These are phyloP conservation scores for Kodamaea lidongshanica DNA, from an alignment of 805 yeast species.

Conservation along the genomic window DNA sequence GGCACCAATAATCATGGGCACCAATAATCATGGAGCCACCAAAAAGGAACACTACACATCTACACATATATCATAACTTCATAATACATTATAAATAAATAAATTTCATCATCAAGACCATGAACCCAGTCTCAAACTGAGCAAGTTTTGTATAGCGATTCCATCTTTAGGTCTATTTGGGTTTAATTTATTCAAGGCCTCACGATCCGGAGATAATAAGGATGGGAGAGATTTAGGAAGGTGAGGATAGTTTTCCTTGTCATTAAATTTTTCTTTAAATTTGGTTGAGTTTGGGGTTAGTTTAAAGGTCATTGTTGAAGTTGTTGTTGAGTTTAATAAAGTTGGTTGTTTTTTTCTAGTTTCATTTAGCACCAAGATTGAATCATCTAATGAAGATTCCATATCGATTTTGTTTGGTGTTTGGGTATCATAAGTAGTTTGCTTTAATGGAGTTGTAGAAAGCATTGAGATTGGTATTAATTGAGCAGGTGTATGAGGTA, in stretches of 20 bases:
- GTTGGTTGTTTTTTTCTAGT: conserved; percentile 33
- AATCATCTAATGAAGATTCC: conserved; percentile 14
- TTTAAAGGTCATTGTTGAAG: conserved; percentile 32
- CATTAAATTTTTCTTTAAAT: conserved; percentile 22
- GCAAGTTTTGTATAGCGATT: conserved; percentile 29
- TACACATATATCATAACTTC: conserved; percentile 4
- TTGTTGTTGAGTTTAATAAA: conserved; percentile 21
- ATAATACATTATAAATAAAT: conserved; percentile 1
- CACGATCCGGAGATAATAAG: conserved; percentile 8
- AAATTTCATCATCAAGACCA: conserved; percentile 16
- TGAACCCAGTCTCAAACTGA: conserved; percentile 32
- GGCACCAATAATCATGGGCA: too few relatives aligned
- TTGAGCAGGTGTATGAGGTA: neutral
- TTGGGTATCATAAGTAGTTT: neutral
- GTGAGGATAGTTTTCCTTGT: conserved; percentile 18
- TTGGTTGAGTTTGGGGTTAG: conserved; percentile 24
- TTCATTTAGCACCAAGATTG: conserved; percentile 17
- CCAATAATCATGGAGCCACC: too few relatives aligned
- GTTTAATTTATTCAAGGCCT: conserved; percentile 22
- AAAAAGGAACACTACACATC: too few relatives aligned
- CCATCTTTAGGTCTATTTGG: conserved; percentile 12
- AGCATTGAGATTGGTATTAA: neutral
- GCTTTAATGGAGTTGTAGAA: neutral
- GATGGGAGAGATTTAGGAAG: conserved; percentile 14
- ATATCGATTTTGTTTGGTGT: conserved; percentile 13